These are phyloP conservation scores for Rosa hybrid DNA, from an alignment of 331 rosid genomes.

Conservation along the genomic window DNA sequence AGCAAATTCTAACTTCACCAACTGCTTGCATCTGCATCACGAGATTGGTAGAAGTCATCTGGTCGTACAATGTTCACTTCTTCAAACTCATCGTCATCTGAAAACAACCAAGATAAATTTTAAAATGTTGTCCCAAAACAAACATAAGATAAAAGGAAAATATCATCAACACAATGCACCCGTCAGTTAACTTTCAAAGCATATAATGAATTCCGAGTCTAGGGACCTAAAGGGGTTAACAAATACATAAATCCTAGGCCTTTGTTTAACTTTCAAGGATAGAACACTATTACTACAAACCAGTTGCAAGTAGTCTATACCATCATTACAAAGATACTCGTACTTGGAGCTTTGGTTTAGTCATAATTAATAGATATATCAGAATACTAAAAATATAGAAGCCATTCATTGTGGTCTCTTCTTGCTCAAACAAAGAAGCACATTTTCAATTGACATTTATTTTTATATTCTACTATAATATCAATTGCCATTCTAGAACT, in stretches of 20 bases:
- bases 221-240: background rate
- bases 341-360: background rate
- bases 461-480: background rate
- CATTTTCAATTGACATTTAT: background rate
- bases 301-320: background rate
- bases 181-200: background rate
- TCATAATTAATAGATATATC: background rate
- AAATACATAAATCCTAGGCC: background rate
- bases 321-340: background rate
- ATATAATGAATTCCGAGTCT: background rate
- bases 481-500: background rate
- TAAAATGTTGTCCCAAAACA: background rate
- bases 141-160: background rate
- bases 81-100: constrained; percentile 86
- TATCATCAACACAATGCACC: background rate
- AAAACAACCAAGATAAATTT: constrained; percentile 16
- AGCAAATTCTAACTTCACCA: constrained; percentile 42
- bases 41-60: constrained; percentile 63
- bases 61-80: constrained; percentile 70
- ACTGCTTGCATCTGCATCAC: constrained; percentile 63
- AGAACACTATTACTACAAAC: background rate
- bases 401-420: background rate
- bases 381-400: background rate
- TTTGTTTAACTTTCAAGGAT: background rate
- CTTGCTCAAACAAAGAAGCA: background rate